Evolutionary conservation across 495 filamentous ascomycete species (phyloP).

Genomic region (Hypomontagnella monticulosa): DNA sequence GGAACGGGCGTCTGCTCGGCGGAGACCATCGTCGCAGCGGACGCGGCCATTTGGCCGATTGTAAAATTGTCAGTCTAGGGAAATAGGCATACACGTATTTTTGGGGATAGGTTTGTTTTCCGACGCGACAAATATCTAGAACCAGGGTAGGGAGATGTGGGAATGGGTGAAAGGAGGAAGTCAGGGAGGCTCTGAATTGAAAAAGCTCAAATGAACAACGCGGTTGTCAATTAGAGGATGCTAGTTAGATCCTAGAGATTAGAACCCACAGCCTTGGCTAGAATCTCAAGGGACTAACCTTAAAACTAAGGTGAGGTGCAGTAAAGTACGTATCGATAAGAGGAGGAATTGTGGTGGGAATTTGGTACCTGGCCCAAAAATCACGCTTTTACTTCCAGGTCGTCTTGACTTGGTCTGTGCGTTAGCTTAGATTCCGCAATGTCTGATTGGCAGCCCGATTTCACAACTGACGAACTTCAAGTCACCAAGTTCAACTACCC

Average conservation of each 20-base stretch:
- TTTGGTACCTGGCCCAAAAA: not conserved
- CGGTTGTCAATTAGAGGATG: not conserved
- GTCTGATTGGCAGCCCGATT: conserved; percentile 34
- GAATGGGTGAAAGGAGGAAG: conserved; percentile 1
- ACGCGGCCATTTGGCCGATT: conserved; percentile 39
- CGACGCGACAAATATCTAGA: not conserved
- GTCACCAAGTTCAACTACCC: conserved; percentile 6
- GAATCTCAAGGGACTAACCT: not conserved
- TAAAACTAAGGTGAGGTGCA: not conserved
- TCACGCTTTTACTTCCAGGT: too few species aligned
- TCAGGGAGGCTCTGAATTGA: not conserved
- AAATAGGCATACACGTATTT: conserved; percentile 16
- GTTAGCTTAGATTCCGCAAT: conserved; percentile 19
- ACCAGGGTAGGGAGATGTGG: not conserved
- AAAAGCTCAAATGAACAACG: too few species aligned
- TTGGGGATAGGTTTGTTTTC: not conserved
- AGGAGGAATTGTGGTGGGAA: not conserved
- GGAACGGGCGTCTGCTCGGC: conserved; percentile 49
- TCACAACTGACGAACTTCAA: conserved; percentile 35
- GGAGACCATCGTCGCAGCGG: conserved; percentile 54
- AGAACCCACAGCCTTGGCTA: not conserved
- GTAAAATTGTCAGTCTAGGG: conserved; percentile 1
- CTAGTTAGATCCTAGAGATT: conserved; percentile 9
- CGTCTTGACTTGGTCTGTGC: conserved; percentile 25
- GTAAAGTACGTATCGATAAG: conserved; percentile 24